Evolutionary conservation across 2,329 filamentous ascomycete genomes (phyloP), one percentile per base, ranked within the genome.

Genomic region (Grosmannia serpens): DNA sequence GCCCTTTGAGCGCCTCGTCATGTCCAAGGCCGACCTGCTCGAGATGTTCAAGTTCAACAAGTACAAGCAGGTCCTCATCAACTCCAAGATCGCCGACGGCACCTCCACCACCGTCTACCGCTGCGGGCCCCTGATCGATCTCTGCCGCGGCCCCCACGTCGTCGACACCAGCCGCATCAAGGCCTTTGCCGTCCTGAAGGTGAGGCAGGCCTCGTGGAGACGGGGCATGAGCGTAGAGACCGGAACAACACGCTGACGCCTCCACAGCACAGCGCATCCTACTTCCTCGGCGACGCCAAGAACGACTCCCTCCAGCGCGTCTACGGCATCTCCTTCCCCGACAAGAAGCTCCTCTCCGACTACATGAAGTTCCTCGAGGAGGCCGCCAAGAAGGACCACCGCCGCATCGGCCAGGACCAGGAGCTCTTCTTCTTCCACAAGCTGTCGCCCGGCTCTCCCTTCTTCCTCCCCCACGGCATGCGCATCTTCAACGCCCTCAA

Each of bases 11-110:
- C 85, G 94, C 60, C 77, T 97, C 53, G 87, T 87, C 63, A 82
- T 96, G 69, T 88, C 88, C 64, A 97, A 97, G 75, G 88, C 92
- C 58, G 86, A 97, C 65, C 80, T 97, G 55, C 82, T 94, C 56
- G 90, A 96, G 71, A 96, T 97, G 89, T 97, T 97, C 78, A 84
- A 85, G 66, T 95, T 95, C 80, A 96, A 95, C 81, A 94, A 94
- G 72, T 97, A 96, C 79, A 97, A 99, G 82, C 85, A 95, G 71
- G 89, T 96, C 72, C 95, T 97, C 73, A 97, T 99, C 75, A 87
- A 90, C 66, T 88, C 91, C 77, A 91, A 95, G 73, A 89, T 97
- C 61, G 79, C 86, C 46, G 90, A 96, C 65, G 91, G 90, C 65
- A 91, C 90, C 58, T 89, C 82, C 70, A 95, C 90, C 70, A 97